Base-by-base conservation (phyloP, 169 alveolate genomes). In the Cryptosporidium sp. region DNA sequence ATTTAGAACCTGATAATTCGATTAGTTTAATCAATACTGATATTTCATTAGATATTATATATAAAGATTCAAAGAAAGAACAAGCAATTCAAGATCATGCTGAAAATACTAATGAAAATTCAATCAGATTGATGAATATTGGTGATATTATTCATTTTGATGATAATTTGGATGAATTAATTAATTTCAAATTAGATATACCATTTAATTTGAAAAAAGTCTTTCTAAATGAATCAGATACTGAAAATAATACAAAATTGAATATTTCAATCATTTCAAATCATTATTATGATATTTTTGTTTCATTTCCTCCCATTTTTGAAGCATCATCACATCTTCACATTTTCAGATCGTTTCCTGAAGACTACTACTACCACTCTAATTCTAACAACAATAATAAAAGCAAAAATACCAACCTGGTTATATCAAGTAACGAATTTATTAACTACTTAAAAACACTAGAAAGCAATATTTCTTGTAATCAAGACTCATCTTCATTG, bases 291-390 rank as follows among this genome's bases (percentile, higher is more conserved):
- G 89, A 80, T 42, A 62, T 80, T n/a, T 80, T 80, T 65, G 75
- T 80, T 16, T 80, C 89, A 42, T 80, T 80, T 65, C 89, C 89
- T 6, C 89, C 89, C 31, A 60, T 80, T 58, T 62, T 80, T 60
- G 89, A 80, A 37, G 72, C 89, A 21, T 80, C 89, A 2, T 23
- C 67, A 8, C 89, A 80, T 29, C 44, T 80, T 7, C 31, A 80
- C 35, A 42, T 62, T 2, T 23, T 61, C 67, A 80, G 89, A 51
- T 80, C 89, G 5, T 80, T 62, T 37, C 89, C 73, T 18, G 89
- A 80, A 26, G 75, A 65, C 37, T 21, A 23, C 48, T 16, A 23
- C 18, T 14, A 44, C 18, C 21, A 44, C 14, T 48, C 48, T 42
- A 42, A 42, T 42, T 9, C 48, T 9, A 42, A 0, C 14, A 42